Conservation (phyloP, 805 yeast species). For the Jamesozyma lodderae region DNA sequence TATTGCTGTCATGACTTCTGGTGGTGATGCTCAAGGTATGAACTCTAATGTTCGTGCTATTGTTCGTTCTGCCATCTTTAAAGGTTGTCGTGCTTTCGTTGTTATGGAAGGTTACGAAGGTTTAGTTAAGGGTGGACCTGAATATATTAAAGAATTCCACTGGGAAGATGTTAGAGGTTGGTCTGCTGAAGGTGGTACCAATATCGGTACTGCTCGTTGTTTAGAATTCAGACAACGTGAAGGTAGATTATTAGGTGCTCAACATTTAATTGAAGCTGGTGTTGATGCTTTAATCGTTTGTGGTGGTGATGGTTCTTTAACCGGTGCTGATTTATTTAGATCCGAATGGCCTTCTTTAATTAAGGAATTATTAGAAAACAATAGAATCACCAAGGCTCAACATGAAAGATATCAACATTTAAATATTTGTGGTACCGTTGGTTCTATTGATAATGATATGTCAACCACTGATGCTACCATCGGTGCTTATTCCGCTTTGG, state of each 20-base stretch:
- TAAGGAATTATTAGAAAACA: constrained; percentile 43
- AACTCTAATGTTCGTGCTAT: constrained; percentile 69
- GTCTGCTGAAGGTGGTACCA: constrained; percentile 65
- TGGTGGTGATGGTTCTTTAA: constrained; percentile 78
- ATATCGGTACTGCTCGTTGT: constrained; percentile 72
- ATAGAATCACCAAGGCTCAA: constrained; percentile 40
- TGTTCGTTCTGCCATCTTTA: constrained; percentile 55
- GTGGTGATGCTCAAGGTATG: constrained; percentile 82
- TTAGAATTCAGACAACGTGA: constrained; percentile 54
- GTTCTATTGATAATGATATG: constrained; percentile 82
- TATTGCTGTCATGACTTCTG: constrained; percentile 73
- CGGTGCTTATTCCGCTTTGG: constrained; percentile 73
- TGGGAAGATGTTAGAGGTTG: constrained; percentile 73
- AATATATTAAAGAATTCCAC: constrained; percentile 46
- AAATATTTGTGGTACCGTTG: constrained; percentile 67
- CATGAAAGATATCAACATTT: constrained; percentile 43
- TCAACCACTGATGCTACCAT: constrained; percentile 76
- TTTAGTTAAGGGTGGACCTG: constrained; percentile 52
- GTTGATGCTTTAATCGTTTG: constrained; percentile 72
- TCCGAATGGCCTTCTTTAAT: constrained; percentile 69
- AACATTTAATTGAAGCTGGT: constrained; percentile 58
- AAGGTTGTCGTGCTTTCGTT: constrained; percentile 58
- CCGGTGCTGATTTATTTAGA: constrained; percentile 74
- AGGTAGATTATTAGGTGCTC: constrained; percentile 57
- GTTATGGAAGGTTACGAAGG: constrained; percentile 72